A percentile compares a stretch with the other conserved stretches of the same genome.
phyloP scores from a whole-genome alignment of 2,329 filamentous ascomycete species.

The Periconia sp. region DNA sequence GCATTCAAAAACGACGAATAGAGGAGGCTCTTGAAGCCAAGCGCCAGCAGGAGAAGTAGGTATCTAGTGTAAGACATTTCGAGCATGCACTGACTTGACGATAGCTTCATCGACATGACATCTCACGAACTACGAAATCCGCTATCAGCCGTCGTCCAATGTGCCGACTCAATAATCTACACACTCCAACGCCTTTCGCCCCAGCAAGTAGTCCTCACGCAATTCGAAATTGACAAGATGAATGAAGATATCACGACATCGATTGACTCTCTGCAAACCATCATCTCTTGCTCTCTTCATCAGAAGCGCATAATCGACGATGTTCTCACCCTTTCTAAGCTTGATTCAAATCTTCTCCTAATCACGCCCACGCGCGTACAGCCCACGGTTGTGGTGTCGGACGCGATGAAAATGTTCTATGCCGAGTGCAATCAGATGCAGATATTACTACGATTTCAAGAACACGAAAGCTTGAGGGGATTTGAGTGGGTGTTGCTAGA shows the following conservation, averaged over 20 bases:
- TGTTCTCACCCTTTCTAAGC: slow-evolving; percentile 44
- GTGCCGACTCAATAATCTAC: slow-evolving; percentile 49
- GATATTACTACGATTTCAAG: slow-evolving; percentile 46
- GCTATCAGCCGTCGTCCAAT: slow-evolving; percentile 48
- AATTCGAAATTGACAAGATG: slow-evolving; percentile 14
- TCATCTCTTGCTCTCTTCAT: slow-evolving; percentile 45
- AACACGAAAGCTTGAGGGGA: slow-evolving; percentile 47
- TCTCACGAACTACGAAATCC: slow-evolving; percentile 46
- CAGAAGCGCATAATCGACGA: slow-evolving; percentile 51
- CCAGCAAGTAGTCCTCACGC: slow-evolving; percentile 3
- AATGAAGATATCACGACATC: slow-evolving; percentile 26
- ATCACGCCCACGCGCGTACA: slow-evolving; percentile 33
- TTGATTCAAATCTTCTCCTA: slow-evolving; percentile 34
- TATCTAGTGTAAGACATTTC: not conserved
- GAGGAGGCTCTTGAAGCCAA: slow-evolving; percentile 46
- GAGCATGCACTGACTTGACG: slow-evolving; percentile 10
- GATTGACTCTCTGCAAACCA: slow-evolving; percentile 41
- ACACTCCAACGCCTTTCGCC: slow-evolving; percentile 27
- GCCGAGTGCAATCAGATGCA: slow-evolving; percentile 37
- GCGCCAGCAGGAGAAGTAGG: slow-evolving; percentile 43
- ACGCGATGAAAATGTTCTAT: slow-evolving; percentile 37
- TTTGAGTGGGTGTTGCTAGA: slow-evolving; percentile 41
- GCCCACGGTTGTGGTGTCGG: slow-evolving; percentile 24
- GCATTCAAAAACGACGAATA: slow-evolving; percentile 37
- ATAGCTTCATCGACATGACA: slow-evolving; percentile 38